phyloP scores from a whole-genome alignment of 23 red algal species.

The Gracilaria gracilis region DNA sequence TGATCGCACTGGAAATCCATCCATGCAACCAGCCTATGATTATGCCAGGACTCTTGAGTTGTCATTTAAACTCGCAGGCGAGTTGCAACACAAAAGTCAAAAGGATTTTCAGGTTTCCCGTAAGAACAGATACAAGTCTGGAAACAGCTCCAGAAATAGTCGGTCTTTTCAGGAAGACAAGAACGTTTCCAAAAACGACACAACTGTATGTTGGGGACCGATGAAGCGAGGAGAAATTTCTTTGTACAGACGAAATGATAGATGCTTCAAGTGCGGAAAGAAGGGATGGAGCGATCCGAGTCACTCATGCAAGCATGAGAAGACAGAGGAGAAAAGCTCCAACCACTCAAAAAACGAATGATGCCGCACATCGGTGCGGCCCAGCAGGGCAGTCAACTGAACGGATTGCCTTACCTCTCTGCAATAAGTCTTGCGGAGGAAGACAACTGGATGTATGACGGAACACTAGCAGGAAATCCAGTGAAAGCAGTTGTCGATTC shows the following conservation, averaged over 20 bases:
- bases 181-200: background rate
- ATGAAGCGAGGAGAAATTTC: background rate
- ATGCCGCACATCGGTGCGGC: slow-evolving; percentile 32
- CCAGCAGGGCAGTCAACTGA: background rate
- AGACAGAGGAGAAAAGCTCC: background rate
- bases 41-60: slow-evolving; percentile 1
- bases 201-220: slow-evolving; percentile 16
- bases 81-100: background rate
- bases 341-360: slow-evolving; percentile 51
- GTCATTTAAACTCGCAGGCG: background rate
- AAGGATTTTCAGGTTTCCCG: background rate
- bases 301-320: background rate
- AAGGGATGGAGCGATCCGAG: slow-evolving; percentile 30
- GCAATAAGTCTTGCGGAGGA: slow-evolving; percentile 12
- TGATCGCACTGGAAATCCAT: background rate
- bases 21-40: background rate
- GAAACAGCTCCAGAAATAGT: background rate
- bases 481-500: slow-evolving; percentile 25
- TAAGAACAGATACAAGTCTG: slow-evolving; percentile 6
- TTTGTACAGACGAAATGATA: slow-evolving; percentile 46
- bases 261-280: slow-evolving; percentile 43
- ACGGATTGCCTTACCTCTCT: slow-evolving; percentile 17
- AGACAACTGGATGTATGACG: slow-evolving; percentile 41
- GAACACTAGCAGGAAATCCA: slow-evolving; percentile 15
- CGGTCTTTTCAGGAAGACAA: background rate